phyloP scores from a whole-genome alignment of 352 stramenopile genomes.

The Sclerospora graminicola region DNA sequence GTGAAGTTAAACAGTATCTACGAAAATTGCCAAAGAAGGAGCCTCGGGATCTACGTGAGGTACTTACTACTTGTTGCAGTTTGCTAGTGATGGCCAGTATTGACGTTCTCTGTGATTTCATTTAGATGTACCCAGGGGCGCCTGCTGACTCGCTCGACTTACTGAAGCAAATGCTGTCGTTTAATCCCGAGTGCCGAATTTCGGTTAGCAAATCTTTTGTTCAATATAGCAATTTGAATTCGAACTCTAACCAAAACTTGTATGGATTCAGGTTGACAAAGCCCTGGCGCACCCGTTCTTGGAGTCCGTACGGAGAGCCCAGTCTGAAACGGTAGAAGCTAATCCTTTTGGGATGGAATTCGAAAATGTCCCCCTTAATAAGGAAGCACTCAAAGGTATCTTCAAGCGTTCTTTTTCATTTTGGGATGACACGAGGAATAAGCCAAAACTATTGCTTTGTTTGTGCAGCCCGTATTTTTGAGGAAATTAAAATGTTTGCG shows the following conservation, averaged over 20 bases:
- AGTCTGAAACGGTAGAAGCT: constrained; percentile 61
- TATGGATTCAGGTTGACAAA: constrained; percentile 53
- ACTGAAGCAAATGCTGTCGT: constrained; percentile 78
- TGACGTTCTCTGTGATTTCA: constrained; percentile 1
- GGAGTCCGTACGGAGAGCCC: constrained; percentile 55
- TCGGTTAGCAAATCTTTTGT: constrained; percentile 30
- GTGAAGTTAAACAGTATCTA: constrained; percentile 82
- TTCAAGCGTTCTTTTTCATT: constrained; percentile 1
- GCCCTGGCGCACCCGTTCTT: constrained; percentile 78
- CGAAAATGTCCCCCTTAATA: constrained; percentile 79
- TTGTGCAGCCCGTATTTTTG: constrained; percentile 66
- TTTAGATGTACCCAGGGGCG: constrained; percentile 71
- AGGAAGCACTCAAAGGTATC: constrained; percentile 77
- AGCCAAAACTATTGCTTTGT: neutral
- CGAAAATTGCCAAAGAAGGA: constrained; percentile 80
- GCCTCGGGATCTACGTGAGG: constrained; percentile 56
- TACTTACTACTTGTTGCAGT: constrained; percentile 8
- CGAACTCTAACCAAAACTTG: neutral
- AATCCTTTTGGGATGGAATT: constrained; percentile 86
- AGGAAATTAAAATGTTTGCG: constrained; percentile 81
- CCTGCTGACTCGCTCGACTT: constrained; percentile 73
- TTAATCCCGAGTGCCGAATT: constrained; percentile 76
- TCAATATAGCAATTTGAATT: too few relatives aligned
- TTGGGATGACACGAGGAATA: neutral
- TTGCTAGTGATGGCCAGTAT: neutral